Percentiles rank a stretch among this genome's conserved stretches.
phyloP scores from a whole-genome alignment of 331 rosid genomes.

The Stylosanthes scabra region DNA sequence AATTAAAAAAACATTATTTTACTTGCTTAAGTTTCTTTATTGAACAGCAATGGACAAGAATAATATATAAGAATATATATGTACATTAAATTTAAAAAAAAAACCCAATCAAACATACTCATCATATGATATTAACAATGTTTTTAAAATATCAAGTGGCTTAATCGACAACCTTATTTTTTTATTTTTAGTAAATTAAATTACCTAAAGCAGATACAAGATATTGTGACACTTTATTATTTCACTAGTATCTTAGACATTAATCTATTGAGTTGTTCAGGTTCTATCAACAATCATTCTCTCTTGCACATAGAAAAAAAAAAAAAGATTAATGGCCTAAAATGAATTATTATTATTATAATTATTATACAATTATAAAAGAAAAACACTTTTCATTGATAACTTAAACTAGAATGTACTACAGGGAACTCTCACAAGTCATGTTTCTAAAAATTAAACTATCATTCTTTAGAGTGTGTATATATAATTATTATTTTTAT shows the following conservation, averaged over 20 bases:
- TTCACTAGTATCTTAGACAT: conserved; percentile 39
- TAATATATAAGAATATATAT: neutral
- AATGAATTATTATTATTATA: conserved; percentile 18
- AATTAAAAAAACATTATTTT: conserved; percentile 1
- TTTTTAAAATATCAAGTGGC: conserved; percentile 51
- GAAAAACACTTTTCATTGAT: conserved; percentile 51
- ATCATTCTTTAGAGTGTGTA: conserved; percentile 44
- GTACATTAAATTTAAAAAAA: conserved; percentile 31
- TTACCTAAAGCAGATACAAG: conserved; percentile 41
- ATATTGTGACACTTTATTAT: conserved; percentile 43
- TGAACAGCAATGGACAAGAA: conserved; percentile 33
- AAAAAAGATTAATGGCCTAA: conserved; percentile 35
- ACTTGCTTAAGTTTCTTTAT: conserved; percentile 22
- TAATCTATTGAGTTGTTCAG: conserved; percentile 47
- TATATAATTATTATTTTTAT: neutral
- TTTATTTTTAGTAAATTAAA: conserved; percentile 18
- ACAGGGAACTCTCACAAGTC: conserved; percentile 36
- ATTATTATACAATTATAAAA: too few species aligned
- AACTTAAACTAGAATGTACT: conserved; percentile 53
- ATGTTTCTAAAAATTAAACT: conserved; percentile 50
- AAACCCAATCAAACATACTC: conserved; percentile 32
- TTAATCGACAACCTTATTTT: conserved; percentile 41
- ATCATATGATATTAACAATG: neutral
- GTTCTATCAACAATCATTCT: conserved; percentile 49
- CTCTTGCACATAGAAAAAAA: conserved; percentile 43